Evolutionary conservation across 768 basidiomycete species (phyloP), one percentile per base, ranked within the genome.

Genomic region (Fomitopsis serialis): DNA sequence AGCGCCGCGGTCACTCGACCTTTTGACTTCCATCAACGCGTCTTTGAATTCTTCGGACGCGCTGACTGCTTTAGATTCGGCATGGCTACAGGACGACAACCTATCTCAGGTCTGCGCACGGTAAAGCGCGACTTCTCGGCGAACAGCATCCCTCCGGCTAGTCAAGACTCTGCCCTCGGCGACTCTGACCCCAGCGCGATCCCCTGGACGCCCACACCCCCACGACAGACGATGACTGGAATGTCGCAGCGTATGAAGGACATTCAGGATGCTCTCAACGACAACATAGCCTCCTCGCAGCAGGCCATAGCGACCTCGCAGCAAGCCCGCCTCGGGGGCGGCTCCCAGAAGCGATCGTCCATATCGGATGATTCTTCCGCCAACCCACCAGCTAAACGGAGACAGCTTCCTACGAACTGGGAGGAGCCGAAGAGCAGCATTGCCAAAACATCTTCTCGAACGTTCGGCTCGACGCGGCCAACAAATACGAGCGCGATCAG

Each of bases 101-200:
- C 64, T 2, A 65, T 66, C 58, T 89, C 87, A 0, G 88, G 87
- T 1, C 75, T 90, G 22, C 70, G 78, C 34, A 74, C 76, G 1
- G 56, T 89, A 43, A 74, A 75, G 57, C 78, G 89, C 54, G 81
- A 89, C 65, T 90, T 80, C 64, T 86, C 84, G 45, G 69, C 63
- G 5, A 57, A 70, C 3, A 35, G 64, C 2, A 54, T 65, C 2
- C 67, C 72, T 11, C 78, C 78, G 72, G 66, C 68, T 6, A 61
- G 75, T 72, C 50, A 78, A 70, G 54, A 60, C 24, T 57, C 63
- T n/a, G 29, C 34, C 4, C 19, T 60, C 43, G 61, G 60, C 29
- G 54, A 60, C 32, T 48, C 60, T 22, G 60, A 57, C 45, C 19
- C 54, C 11, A 54, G 58, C 48, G n/a, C 52, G 10, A 56, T 57